Percentiles rank a stretch among this genome's conserved stretches.
phyloP scores from a whole-genome alignment of 2,329 filamentous ascomycete species.

The Myriosclerotinia scirpicola region DNA sequence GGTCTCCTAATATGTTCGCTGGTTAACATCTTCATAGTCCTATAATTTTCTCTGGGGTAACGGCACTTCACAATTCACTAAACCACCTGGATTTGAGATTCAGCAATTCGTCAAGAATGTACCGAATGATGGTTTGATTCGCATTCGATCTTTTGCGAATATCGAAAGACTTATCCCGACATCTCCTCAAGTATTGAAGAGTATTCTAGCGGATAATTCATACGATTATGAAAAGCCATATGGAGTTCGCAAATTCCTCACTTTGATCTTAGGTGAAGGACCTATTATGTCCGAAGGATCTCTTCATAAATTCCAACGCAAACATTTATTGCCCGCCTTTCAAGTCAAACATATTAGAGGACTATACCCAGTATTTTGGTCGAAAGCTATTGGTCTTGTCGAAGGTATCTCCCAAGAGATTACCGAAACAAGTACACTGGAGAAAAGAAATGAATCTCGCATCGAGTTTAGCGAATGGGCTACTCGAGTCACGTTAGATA shows the following conservation, averaged over 20 bases:
- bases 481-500: constrained; percentile 68
- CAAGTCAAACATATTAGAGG: constrained; percentile 79
- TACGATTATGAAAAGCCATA: constrained; percentile 68
- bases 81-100: constrained; percentile 24
- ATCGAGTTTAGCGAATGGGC: constrained; percentile 63
- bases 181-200: constrained; percentile 61
- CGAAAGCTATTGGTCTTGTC: constrained; percentile 67
- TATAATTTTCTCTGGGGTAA: constrained; percentile 17
- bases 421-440: constrained; percentile 41
- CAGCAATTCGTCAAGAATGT: constrained; percentile 50
- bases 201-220: constrained; percentile 65
- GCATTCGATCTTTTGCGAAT: constrained; percentile 62
- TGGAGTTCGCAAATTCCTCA: constrained; percentile 55
- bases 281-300: constrained; percentile 75
- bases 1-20: background rate
- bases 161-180: constrained; percentile 58
- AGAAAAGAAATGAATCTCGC: constrained; percentile 42
- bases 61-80: background rate
- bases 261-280: constrained; percentile 65
- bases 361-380: constrained; percentile 80
- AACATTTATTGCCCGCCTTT: constrained; percentile 77
- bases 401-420: constrained; percentile 56
- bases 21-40: constrained; percentile 2
- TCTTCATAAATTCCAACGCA: constrained; percentile 76
- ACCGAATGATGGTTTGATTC: constrained; percentile 66